Evolutionary conservation across 2,329 filamentous ascomycete genomes (phyloP).

Genomic region (Lecanoromycetidae sp.): DNA sequence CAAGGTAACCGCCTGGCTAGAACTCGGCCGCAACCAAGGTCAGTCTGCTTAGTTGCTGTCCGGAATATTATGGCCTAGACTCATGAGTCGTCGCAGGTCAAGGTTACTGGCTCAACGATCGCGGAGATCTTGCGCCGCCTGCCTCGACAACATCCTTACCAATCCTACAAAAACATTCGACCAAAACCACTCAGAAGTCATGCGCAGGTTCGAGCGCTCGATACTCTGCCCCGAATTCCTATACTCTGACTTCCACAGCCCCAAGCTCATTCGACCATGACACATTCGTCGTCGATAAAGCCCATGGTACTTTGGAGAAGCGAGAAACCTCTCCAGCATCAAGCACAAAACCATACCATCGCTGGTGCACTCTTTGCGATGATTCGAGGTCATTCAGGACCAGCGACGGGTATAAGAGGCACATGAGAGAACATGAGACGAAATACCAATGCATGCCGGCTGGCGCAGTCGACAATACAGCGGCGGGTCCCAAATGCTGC

Average conservation of each 20-base stretch:
- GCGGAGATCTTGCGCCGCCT: too few species aligned
- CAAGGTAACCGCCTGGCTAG: background rate
- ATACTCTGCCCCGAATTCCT: too few species aligned
- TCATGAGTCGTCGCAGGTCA: background rate
- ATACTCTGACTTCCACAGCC: background rate
- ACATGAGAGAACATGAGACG: slow-evolving; percentile 6
- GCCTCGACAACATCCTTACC: too few species aligned
- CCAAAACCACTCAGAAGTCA: too few species aligned
- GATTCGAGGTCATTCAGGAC: background rate
- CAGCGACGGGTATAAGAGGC: slow-evolving; percentile 5
- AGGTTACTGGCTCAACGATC: too few species aligned
- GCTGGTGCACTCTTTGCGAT: background rate
- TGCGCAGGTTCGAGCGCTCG: too few species aligned
- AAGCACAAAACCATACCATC: background rate
- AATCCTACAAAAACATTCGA: too few species aligned
- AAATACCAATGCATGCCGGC: background rate
- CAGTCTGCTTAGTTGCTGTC: background rate
- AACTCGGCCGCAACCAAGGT: background rate
- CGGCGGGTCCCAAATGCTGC: background rate
- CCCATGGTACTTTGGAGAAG: too few species aligned
- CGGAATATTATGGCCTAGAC: background rate
- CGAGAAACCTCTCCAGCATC: background rate
- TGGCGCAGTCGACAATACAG: background rate
- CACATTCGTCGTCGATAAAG: background rate
- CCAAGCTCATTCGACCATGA: background rate